phyloP scores from a whole-genome alignment of 2,329 filamentous ascomycete genomes.

The Bretziella fagacearum region DNA sequence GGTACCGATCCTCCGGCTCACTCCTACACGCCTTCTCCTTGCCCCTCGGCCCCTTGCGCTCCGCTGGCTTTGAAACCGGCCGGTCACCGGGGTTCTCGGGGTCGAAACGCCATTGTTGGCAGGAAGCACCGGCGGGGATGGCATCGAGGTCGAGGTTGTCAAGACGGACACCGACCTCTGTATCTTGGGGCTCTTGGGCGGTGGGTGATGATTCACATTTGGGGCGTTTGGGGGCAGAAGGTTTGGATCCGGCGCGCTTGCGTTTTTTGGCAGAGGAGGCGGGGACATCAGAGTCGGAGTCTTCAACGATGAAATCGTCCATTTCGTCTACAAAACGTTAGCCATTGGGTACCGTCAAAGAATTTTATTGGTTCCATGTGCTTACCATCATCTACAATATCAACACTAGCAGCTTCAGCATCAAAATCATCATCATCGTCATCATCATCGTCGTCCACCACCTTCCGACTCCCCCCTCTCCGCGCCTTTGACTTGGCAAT shows the following conservation, averaged over 20 bases:
- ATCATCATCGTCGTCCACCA: slow-evolving; percentile 47
- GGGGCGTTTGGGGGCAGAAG: slow-evolving; percentile 44
- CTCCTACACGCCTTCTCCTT: slow-evolving; percentile 59
- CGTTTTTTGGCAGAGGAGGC: slow-evolving; percentile 48
- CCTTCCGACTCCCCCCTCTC: slow-evolving; percentile 30
- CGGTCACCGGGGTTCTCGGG: slow-evolving; percentile 26
- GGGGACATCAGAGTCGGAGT: slow-evolving; percentile 66
- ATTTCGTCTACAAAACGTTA: slow-evolving; percentile 40
- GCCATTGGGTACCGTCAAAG: slow-evolving; percentile 11
- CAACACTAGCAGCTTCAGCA: slow-evolving; percentile 33
- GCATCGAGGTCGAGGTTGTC: slow-evolving; percentile 37
- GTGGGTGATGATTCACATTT: slow-evolving; percentile 17
- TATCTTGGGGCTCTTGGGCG: slow-evolving; percentile 26
- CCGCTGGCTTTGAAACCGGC: slow-evolving; percentile 16
- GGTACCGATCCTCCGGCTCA: slow-evolving; percentile 72
- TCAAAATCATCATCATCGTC: slow-evolving; percentile 59
- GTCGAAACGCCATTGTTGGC: slow-evolving; percentile 58
- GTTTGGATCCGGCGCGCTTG: slow-evolving; percentile 44
- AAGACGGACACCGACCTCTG: slow-evolving; percentile 27
- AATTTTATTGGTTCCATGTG: too few species aligned
- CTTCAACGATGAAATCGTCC: slow-evolving; percentile 74
- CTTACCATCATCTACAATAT: slow-evolving; percentile 44
- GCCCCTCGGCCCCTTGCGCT: slow-evolving; percentile 19
- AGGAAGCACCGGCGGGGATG: slow-evolving; percentile 18
- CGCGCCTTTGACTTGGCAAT: slow-evolving; percentile 16